phyloP scores from a whole-genome alignment of 805 yeast species.

The Saturnispora dispora region DNA sequence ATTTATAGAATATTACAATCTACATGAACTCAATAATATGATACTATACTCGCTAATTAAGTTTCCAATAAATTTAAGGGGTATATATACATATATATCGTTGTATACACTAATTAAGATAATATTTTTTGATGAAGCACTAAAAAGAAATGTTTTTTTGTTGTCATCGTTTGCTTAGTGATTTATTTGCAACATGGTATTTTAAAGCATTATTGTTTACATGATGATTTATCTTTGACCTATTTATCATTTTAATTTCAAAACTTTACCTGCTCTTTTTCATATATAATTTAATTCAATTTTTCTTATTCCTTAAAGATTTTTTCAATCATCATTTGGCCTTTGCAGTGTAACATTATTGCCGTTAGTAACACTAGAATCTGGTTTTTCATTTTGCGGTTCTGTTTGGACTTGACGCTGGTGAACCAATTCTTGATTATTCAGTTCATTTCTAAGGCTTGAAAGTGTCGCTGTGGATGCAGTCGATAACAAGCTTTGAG shows the following conservation, averaged over 20 bases:
- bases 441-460: not conserved
- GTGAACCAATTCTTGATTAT: not conserved
- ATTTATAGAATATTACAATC: not conserved
- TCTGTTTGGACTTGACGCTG: not conserved
- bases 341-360: constrained; percentile 11
- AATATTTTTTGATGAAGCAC: not conserved
- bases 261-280: not conserved
- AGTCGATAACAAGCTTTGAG: constrained; percentile 9
- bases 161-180: not conserved
- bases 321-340: not conserved
- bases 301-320: not conserved
- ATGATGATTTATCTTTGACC: not conserved
- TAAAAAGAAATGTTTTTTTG: not conserved
- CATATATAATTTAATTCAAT: not conserved
- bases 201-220: not conserved
- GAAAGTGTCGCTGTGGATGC: not conserved
- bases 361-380: constrained; percentile 9
- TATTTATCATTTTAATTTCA: not conserved
- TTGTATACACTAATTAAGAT: not conserved
- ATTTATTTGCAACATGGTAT: not conserved
- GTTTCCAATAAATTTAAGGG: not conserved
- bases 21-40: not conserved
- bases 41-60: not conserved
- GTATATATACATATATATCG: not conserved
- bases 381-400: not conserved